Base-by-base conservation (phyloP, 1,139 yeast species). In the Kodamaea alishanica region DNA sequence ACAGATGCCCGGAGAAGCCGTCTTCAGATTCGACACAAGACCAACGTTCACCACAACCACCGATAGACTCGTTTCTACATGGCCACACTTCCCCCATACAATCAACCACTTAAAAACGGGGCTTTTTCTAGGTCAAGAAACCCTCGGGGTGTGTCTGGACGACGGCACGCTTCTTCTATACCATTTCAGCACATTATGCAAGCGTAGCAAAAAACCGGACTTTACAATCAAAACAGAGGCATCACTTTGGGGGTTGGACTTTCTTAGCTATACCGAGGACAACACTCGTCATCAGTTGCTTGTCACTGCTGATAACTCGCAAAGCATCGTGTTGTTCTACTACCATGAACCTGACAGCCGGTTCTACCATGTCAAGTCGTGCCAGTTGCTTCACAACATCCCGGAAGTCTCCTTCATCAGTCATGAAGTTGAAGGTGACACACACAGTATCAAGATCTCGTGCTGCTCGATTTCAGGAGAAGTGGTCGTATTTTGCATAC, bases 191-290 rank as follows among this genome's bases (percentile, higher is more conserved):
- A 15, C 20, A 8, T 10, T 28, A 4, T 11, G 15, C 9, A 28
- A 5, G 33, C 4, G 28, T 28, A 24, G 8, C 31, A 52, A 50
- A 28, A 44, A 52, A 7, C 72, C 81, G 0, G 68, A 63, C 37
- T 61, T 63, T 34, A 59, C 57, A 15, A 38, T 80, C 6, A 62
- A 63, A 26, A 47, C 71, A 40, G 63, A 62, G 26, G 58, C 75
- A 1, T 79, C 87, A 0, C 77, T 74, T 0, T 84, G 92, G 92
- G 89, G 89, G 0, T 53, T 80, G 15, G 86, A 79, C 48, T 58
- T 66, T 34, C 37, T 50, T 24, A 38, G 51, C 1, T 60, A 56
- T 37, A 12, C 28, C 2, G 65, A 58, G 31, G 24, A 33, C 3
- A 57, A 22, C 45, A 53, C n/a, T 26, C 45, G 24, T 3, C 70